A percentile compares a stretch with the other conserved stretches of the same genome.
These are phyloP conservation scores for Neonectria coccinea DNA, from an alignment of 2,329 filamentous ascomycete species.

Conservation along the genomic window DNA sequence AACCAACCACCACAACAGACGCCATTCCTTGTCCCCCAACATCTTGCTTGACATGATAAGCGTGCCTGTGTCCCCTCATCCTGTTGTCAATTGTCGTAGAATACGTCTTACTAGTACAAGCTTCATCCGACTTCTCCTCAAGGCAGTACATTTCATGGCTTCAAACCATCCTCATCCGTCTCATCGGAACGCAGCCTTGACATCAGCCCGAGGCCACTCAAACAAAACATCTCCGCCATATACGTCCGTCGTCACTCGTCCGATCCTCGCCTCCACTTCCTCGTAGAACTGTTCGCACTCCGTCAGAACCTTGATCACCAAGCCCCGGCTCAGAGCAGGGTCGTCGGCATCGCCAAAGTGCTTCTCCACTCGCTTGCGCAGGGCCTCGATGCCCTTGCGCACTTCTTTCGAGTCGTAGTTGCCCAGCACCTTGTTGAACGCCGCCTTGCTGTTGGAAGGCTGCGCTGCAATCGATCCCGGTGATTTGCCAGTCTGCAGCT, in stretches of 20 bases:
- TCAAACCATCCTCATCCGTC: background rate
- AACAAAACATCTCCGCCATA: slow-evolving; percentile 74
- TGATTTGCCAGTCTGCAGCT: slow-evolving; percentile 70
- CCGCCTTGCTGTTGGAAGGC: slow-evolving; percentile 82
- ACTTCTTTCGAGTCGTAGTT: slow-evolving; percentile 87
- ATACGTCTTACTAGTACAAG: slow-evolving; percentile 19
- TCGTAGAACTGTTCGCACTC: slow-evolving; percentile 74
- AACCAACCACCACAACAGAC: slow-evolving; percentile 13
- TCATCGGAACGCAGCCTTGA: slow-evolving; percentile 67
- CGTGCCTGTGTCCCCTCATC: slow-evolving; percentile 9
- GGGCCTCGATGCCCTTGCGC: slow-evolving; percentile 86
- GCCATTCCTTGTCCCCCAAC: slow-evolving; percentile 8
- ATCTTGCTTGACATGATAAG: background rate
- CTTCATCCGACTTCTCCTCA: slow-evolving; percentile 1
- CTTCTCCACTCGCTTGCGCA: slow-evolving; percentile 94
- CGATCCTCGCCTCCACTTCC: slow-evolving; percentile 71
- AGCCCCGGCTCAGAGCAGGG: slow-evolving; percentile 68
- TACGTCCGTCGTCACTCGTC: slow-evolving; percentile 69
- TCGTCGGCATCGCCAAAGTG: slow-evolving; percentile 94
- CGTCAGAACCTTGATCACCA: slow-evolving; percentile 68
- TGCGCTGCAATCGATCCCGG: slow-evolving; percentile 77
- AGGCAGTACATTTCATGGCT: background rate
- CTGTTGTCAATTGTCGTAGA: slow-evolving; percentile 10
- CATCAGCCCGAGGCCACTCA: slow-evolving; percentile 74
- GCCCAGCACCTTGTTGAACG: slow-evolving; percentile 88